These are phyloP conservation scores for Scalesia atractyloides DNA, from an alignment of 129 eudicot genomes.

Conservation along the genomic window DNA sequence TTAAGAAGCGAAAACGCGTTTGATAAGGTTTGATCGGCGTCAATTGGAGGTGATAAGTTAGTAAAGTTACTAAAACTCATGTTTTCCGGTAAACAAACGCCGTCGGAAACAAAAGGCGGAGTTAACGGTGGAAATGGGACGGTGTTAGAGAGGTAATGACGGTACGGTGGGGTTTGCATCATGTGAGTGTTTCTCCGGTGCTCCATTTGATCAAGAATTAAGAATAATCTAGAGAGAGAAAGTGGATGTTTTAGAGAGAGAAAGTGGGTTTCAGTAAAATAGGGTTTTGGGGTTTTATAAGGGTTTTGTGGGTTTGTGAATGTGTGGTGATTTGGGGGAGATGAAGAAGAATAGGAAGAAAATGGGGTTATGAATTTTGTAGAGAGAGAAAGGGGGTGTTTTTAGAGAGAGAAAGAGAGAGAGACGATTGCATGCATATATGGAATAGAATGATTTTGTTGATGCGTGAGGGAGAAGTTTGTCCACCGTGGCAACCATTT, in stretches of 20 bases:
- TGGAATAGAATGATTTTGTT: background rate
- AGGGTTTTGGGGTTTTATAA: too few relatives aligned
- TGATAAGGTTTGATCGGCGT: conserved; percentile 31
- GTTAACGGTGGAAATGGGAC: conserved; percentile 12
- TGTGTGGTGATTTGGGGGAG: background rate
- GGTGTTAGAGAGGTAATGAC: background rate
- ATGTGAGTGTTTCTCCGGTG: conserved; percentile 2
- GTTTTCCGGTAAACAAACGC: background rate
- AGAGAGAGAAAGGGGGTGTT: background rate
- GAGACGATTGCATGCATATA: background rate
- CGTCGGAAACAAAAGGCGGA: conserved; percentile 12
- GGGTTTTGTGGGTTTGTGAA: too few relatives aligned
- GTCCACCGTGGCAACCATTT: background rate
- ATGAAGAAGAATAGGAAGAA: background rate
- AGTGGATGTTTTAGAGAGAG: too few relatives aligned
- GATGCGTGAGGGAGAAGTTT: conserved; percentile 11
- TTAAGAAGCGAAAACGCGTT: conserved; percentile 27
- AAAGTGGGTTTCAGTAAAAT: too few relatives aligned
- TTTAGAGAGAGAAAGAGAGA: background rate
- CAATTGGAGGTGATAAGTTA: background rate
- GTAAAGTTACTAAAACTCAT: background rate
- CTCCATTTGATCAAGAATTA: conserved; percentile 5
- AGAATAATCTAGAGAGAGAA: too few relatives aligned
- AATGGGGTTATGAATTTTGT: background rate
- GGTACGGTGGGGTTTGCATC: conserved; percentile 10